Evolutionary conservation across 768 basidiomycete genomes (phyloP), one percentile per base, ranked within the genome.

Genomic region (Mycena galericulata): DNA sequence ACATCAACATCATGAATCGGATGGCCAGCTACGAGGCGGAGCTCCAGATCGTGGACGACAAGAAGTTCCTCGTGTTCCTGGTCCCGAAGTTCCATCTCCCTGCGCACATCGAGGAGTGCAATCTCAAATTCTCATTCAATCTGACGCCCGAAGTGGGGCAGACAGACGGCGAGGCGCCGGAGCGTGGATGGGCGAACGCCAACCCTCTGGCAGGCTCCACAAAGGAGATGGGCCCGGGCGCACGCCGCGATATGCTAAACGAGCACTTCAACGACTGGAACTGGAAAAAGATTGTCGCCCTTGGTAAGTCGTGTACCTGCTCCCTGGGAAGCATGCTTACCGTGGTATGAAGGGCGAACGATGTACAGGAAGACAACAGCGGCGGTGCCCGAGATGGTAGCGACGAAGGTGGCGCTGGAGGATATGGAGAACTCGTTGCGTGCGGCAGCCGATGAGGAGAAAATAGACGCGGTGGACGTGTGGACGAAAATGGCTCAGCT

Each of bases 191-290:
- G 72, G 61, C 72, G 0, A 78, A 72, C 2, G 62, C 76, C 8
- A 82, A 84, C 59, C 65, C 72, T 0, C 59, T 77, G 0, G 79
- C 80, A 2, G 61, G 68, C 1, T 82, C 80, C 47, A 83, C 80
- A 0, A 69, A 72, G 20, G 81, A 84, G 43, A 84, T 84, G 82
- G 80, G 79, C 4, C 73, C 72, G 26, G 74, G 61, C 3, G 26
- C 49, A 3, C 12, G 61, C 6, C 61, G 50, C 2, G 61, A 62
- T 22, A 29, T 26, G 24, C 15, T 62, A 1, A 34, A 62, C 38
- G 50, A 51, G 36, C 61, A 62, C 50, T 62, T 62, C 26, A 62
- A 62, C 30, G 61, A 62, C 34, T 51, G n/a, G 36, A 62, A 62
- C 29, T 32, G 36, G 30, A 60, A 46, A 22, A 46, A 49, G 22